Conservation (phyloP, 768 basidiomycete species). For the Agaricus blazei region DNA sequence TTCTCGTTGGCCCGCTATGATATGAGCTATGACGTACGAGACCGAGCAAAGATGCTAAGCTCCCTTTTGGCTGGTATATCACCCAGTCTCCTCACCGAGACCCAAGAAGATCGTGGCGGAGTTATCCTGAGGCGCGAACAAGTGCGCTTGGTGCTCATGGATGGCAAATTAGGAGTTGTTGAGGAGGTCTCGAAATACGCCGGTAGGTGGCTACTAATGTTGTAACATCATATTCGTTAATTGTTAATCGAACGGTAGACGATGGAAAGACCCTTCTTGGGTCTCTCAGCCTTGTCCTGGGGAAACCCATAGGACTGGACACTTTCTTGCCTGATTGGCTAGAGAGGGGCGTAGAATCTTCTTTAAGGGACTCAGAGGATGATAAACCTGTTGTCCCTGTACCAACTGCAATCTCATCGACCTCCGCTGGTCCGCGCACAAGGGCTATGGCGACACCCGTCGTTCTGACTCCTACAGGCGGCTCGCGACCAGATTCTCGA, state of each 20-base stretch:
- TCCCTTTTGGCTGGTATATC: slow-evolving; percentile 45
- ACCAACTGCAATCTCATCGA: slow-evolving; percentile 36
- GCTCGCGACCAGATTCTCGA: slow-evolving; percentile 35
- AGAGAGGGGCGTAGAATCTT: slow-evolving; percentile 77
- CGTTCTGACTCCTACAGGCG: slow-evolving; percentile 51
- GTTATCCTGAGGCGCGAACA: slow-evolving; percentile 83
- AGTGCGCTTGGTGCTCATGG: slow-evolving; percentile 72
- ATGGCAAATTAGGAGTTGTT: slow-evolving; percentile 55
- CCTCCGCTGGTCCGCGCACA: slow-evolving; percentile 16
- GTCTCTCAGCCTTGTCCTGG: slow-evolving; percentile 58
- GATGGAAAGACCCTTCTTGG: slow-evolving; percentile 49
- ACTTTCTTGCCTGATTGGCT: slow-evolving; percentile 77
- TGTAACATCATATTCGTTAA: neutral
- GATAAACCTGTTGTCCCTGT: slow-evolving; percentile 34
- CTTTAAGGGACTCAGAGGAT: slow-evolving; percentile 65
- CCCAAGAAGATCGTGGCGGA: slow-evolving; percentile 48
- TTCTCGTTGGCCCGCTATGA: slow-evolving; percentile 88
- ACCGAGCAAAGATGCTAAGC: slow-evolving; percentile 77
- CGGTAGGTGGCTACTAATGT: slow-evolving; percentile 21
- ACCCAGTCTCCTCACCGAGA: neutral
- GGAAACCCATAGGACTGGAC: slow-evolving; percentile 48
- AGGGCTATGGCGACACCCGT: slow-evolving; percentile 37
- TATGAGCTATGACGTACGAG: slow-evolving; percentile 82
- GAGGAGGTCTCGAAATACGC: slow-evolving; percentile 30
- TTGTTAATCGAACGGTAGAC: slow-evolving; percentile 20